These are phyloP conservation scores for Neurospora terricola DNA, from an alignment of 495 filamentous ascomycete genomes.

Conservation along the genomic window DNA sequence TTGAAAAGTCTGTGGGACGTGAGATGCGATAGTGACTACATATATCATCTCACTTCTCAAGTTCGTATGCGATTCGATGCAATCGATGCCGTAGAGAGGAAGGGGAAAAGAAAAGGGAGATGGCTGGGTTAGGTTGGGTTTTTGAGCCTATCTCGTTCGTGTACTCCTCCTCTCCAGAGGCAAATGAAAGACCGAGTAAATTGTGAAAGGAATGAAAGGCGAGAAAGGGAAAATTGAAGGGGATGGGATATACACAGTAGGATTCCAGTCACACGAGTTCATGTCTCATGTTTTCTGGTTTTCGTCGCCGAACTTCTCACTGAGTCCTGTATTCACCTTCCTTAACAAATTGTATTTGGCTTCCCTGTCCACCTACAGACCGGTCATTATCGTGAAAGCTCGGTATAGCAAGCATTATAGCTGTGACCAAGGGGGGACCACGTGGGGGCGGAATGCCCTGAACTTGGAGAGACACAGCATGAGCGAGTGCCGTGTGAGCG, in stretches of 20 bases:
- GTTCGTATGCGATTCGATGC: neutral
- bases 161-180: neutral
- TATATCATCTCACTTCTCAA: neutral
- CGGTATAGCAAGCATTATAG: neutral
- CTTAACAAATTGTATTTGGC: neutral
- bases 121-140: neutral
- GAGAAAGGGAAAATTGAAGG: neutral
- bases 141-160: neutral
- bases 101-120: neutral
- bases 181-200: neutral
- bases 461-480: neutral
- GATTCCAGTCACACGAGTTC: neutral
- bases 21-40: neutral
- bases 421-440: neutral
- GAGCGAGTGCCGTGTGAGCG: neutral
- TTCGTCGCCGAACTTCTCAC: neutral
- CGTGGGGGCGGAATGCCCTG: neutral
- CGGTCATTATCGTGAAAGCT: neutral
- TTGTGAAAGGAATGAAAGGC: neutral
- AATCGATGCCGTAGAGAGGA: neutral
- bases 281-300: neutral
- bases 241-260: no score
- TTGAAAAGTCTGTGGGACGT: neutral
- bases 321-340: neutral
- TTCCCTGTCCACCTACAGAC: neutral